Conservation (phyloP, 1,284 basidiomycete genomes). For the Trichosporon faecale region DNA sequence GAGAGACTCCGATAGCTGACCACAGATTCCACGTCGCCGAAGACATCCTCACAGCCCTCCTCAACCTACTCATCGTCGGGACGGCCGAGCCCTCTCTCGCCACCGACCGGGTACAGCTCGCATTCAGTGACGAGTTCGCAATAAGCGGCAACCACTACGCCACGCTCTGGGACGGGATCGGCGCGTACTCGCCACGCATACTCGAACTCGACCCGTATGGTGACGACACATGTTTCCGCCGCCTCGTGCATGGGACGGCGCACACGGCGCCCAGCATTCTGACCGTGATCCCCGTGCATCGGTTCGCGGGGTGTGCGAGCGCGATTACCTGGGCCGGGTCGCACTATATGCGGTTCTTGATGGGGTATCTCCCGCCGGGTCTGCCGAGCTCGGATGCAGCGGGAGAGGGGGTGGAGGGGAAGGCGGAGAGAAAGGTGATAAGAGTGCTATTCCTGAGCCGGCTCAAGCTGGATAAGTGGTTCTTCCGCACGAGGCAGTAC, state of each 20-base stretch:
- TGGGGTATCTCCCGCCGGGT: conserved; percentile 36
- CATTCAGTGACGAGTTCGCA: conserved; percentile 42
- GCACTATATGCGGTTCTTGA: conserved; percentile 47
- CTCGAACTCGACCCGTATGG: conserved; percentile 38
- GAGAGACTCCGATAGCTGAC: too few species aligned
- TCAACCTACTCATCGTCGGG: conserved; percentile 36
- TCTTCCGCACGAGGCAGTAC: conserved; percentile 32
- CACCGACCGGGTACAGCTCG: conserved; percentile 38
- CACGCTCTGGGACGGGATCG: conserved; percentile 45
- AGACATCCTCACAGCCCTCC: conserved; percentile 47
- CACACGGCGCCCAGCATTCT: not conserved
- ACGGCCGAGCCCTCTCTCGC: conserved; percentile 28
- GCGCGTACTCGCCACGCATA: conserved; percentile 44
- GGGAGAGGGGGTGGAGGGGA: too few species aligned
- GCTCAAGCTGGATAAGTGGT: conserved; percentile 33
- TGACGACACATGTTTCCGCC: not conserved
- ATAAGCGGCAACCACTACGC: conserved; percentile 46
- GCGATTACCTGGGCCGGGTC: conserved; percentile 46
- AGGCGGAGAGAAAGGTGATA: conserved; percentile 15
- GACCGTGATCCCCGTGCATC: not conserved
- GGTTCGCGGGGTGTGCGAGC: conserved; percentile 19
- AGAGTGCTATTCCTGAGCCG: conserved; percentile 48
- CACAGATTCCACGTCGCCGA: conserved; percentile 47
- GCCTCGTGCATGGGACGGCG: not conserved
- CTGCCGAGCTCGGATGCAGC: conserved; percentile 5